Evolutionary conservation across 805 yeast genomes (phyloP), one percentile per base, ranked within the genome.

Genomic region (Myxozyma udenii): DNA sequence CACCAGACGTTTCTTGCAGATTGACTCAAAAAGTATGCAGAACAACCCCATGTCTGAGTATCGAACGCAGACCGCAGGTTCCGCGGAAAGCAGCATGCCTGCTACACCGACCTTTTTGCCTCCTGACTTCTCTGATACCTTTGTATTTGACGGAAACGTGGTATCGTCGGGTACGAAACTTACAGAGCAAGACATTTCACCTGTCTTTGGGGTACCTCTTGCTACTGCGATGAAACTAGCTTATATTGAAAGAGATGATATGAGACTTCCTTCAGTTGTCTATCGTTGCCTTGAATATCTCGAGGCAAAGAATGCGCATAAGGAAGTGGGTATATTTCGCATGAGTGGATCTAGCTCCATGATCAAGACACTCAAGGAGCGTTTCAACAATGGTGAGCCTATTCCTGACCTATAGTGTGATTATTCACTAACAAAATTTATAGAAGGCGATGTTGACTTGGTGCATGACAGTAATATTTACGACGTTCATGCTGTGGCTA

Each of bases 271-370:
- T 1, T 80, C 89, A 37, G 81, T 91, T 5, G 79, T 87, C 16
- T 85, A 72, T 61, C 71, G 95, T 53, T 88, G 96, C 63, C 63
- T 90, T 30, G 84, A 80, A 50, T 86, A 77, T 59, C 72, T 91
- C 44, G 75, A 76, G 44, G 75, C 73, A 35, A 77, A 82, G 23
- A 80, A 83, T 21, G 95, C 95, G 0, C 73, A 83, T n/a, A 78
- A 78, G 55, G 93, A 87, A 66, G 95, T 89, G 63, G 98, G 98
- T 9, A 79, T 91, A 2, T 93, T 93, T 72, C 75, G 98, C 55
- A 72, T 89, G 51, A 87, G 90, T 68, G 98, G 98, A 3, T 87
- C 95, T 33, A 85, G 89, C 50, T 77, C 88, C 1, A 76, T 84
- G 46, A 87, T 87, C 36, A 79, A 83, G 57, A 78, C 74, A 37